A percentile compares a stretch with the other conserved stretches of the same genome.
Conservation (phyloP, 2,329 filamentous ascomycete genomes). For the Westerdykella ornata region DNA sequence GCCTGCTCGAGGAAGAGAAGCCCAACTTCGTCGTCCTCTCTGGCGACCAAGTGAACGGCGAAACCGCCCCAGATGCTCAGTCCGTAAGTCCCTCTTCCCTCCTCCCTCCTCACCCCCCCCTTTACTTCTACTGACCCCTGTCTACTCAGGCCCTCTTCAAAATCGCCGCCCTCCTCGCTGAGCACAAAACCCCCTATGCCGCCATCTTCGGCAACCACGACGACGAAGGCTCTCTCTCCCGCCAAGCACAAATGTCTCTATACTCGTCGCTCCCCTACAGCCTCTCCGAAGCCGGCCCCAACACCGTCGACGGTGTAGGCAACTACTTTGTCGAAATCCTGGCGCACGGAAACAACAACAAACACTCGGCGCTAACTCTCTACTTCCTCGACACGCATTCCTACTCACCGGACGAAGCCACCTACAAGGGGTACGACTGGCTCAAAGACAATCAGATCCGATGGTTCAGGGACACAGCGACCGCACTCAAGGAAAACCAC, state of each 20-base stretch:
- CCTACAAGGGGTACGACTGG: conserved; percentile 95
- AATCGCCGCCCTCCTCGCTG: conserved; percentile 73
- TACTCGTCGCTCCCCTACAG: conserved; percentile 85
- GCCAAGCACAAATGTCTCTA: conserved; percentile 74
- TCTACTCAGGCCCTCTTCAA: conserved; percentile 79
- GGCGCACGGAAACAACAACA: conserved; percentile 61
- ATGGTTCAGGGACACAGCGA: conserved; percentile 81
- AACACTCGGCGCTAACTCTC: conserved; percentile 87
- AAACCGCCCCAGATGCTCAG: conserved; percentile 83
- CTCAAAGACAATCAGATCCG: conserved; percentile 88
- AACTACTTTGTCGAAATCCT: conserved; percentile 93
- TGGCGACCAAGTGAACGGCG: conserved; percentile 93
- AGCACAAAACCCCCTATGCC: conserved; percentile 84
- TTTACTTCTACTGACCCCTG: conserved; percentile 10
- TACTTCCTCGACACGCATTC: conserved; percentile 91
- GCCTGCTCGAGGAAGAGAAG: conserved; percentile 82
- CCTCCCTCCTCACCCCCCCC: not conserved
- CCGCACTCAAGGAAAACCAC: conserved; percentile 62
- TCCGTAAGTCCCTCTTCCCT: conserved; percentile 60
- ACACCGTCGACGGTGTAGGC: conserved; percentile 79
- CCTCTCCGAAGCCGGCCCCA: conserved; percentile 74
- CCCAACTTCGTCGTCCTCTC: conserved; percentile 87
- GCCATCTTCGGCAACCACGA: conserved; percentile 98
- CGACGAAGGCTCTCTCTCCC: conserved; percentile 76
- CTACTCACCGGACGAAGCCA: conserved; percentile 81